Percentiles rank a stretch among this genome's conserved stretches.
Conservation (phyloP, 257 asterid genomes). For the Misopates orontium region DNA sequence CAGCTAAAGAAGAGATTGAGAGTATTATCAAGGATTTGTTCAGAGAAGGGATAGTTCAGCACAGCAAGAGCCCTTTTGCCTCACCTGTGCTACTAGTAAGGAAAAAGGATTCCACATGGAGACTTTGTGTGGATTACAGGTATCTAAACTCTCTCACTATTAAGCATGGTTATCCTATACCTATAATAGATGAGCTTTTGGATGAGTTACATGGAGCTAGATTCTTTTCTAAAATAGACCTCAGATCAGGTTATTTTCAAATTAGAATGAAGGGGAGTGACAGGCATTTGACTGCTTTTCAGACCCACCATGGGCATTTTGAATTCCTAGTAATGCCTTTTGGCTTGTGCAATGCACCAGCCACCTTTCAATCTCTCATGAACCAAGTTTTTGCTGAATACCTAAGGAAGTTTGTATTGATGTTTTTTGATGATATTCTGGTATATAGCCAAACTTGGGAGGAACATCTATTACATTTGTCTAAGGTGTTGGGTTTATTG, state of each 20-base stretch:
- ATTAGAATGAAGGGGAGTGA: too few relatives aligned
- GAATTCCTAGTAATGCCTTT: too few relatives aligned
- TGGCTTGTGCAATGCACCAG: too few relatives aligned
- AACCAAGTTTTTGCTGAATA: background rate
- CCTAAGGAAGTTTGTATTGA: conserved; percentile 1
- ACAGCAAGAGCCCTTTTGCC: background rate
- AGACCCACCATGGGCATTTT: too few relatives aligned
- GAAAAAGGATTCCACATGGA: conserved; percentile 6
- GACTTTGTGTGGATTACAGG: background rate
- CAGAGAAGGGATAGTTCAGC: background rate
- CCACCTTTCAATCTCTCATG: background rate
- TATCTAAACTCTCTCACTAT: background rate
- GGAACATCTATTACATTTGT: background rate
- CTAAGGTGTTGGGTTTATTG: background rate
- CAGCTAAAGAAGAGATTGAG: background rate
- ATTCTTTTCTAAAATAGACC: conserved; percentile 7
- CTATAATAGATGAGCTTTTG: conserved; percentile 10
- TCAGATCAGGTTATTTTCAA: conserved; percentile 15
- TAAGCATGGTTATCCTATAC: too few relatives aligned
- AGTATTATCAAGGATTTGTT: background rate
- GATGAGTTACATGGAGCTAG: background rate
- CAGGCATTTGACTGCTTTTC: too few relatives aligned
- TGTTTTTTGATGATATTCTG: too few relatives aligned
- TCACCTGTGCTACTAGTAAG: conserved; percentile 1
- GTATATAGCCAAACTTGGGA: background rate